Evolutionary conservation across 768 basidiomycete species (phyloP), one percentile per base, ranked within the genome.

Genomic region (Rhodotorula babjevae): DNA sequence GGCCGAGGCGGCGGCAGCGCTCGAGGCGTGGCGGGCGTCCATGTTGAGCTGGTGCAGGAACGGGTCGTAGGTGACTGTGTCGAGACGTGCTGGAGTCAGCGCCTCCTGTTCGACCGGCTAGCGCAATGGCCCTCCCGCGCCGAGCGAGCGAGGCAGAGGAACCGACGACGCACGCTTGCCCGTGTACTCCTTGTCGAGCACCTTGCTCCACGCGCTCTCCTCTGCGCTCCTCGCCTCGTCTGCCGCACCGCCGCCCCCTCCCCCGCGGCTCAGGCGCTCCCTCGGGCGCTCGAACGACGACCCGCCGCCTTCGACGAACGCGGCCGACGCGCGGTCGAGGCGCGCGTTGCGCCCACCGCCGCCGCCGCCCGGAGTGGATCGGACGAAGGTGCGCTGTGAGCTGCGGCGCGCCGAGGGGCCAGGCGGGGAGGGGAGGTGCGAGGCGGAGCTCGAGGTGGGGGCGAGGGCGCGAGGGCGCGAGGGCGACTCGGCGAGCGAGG

Each of bases 181-280:
- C 23, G 15, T n/a, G 23, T 67, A 67, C 23, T 67, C 66, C 59
- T 53, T 67, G 40, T 67, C 66, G 36, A 67, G 3, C 58, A 67
- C 36, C 66, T 67, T 67, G 5, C 16, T 23, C 58, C 42, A 25
- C n/a, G 50, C 59, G 15, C n/a, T 31, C 58, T 67, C 66, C 58
- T 67, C 66, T 5, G 49, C 36, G 7, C 29, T 67, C 59, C 40
- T 60, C 33, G 23, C 59, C 11, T 67, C 42, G 25, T 40, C 64
- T 7, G 53, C 64, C 18, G 23, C 42, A 7, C 50, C 59, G 6
- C 50, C 65, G 11, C 6, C n/a, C 0, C n/a, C n/a, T 10, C 55
- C 63, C 3, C 40, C 11, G 21, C 42, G 2, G 23, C 64, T 23
- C 9, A n/a, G 27, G 4, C 18, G 12, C n/a, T 21, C 44, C 60